These are phyloP conservation scores for Aurantiochytrium sp. DNA, from an alignment of 108 stramenopile species.

Conservation along the genomic window DNA sequence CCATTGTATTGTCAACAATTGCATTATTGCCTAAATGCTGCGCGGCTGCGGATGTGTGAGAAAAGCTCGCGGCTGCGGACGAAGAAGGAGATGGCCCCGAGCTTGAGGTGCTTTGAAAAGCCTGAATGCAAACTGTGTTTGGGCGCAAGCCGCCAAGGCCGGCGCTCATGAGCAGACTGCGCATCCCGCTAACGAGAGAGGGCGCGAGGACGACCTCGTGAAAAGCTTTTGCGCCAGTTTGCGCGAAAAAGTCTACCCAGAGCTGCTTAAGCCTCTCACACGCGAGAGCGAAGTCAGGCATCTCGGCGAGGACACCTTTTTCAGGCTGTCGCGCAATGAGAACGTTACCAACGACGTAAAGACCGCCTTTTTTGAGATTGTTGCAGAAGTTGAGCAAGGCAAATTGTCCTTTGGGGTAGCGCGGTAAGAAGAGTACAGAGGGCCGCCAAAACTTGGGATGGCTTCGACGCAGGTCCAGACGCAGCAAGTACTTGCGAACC, in stretches of 20 bases:
- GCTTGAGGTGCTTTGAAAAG: neutral
- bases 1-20: neutral
- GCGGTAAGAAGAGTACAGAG: neutral
- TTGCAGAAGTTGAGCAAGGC: constrained; percentile 13
- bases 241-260: neutral
- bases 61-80: neutral
- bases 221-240: neutral
- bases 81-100: neutral
- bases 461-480: constrained; percentile 1
- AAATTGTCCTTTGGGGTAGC: neutral
- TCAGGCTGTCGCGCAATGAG: neutral
- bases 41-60: neutral
- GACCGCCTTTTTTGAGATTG: constrained; percentile 28
- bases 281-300: neutral
- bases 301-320: neutral
- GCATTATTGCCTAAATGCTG: neutral
- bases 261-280: neutral
- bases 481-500: constrained; percentile 25
- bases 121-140: neutral
- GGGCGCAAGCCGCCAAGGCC: constrained; percentile 20
- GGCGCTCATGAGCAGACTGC: neutral
- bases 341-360: constrained; percentile 17
- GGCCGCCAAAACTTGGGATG: constrained; percentile 27
- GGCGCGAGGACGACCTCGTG: neutral
- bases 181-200: neutral